phyloP scores from a whole-genome alignment of 2,329 filamentous ascomycete species.

The Sarocladiaceae sp. region DNA sequence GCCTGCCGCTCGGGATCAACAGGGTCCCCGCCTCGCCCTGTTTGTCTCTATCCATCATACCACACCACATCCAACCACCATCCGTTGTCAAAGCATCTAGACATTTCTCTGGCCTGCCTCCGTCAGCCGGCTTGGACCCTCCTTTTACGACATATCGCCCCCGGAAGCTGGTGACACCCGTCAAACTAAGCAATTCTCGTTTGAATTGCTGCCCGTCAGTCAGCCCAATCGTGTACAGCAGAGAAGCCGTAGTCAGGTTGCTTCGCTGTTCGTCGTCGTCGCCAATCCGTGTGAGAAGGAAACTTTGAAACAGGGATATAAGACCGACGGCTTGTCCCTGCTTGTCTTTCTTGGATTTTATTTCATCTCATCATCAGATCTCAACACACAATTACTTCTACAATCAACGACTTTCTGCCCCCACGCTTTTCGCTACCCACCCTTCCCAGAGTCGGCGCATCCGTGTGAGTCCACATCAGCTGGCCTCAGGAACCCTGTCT shows the following conservation, averaged over 20 bases:
- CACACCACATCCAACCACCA: neutral
- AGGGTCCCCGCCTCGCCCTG: neutral
- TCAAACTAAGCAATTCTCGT: neutral
- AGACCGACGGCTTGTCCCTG: neutral
- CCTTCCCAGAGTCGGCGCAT: too few relatives aligned
- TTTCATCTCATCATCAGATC: constrained; percentile 6
- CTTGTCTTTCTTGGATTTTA: neutral
- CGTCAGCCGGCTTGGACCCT: too few relatives aligned
- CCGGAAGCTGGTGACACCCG: constrained; percentile 1
- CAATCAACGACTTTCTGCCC: constrained; percentile 3
- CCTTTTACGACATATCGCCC: neutral
- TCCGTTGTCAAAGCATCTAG: neutral
- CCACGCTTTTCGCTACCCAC: too few relatives aligned
- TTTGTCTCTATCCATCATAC: neutral
- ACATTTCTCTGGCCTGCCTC: neutral
- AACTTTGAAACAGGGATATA: neutral
- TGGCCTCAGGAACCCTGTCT: neutral
- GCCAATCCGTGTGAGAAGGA: neutral
- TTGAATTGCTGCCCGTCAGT: constrained; percentile 8
- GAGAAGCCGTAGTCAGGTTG: too few relatives aligned
- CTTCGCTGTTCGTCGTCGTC: neutral
- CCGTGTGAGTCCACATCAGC: neutral
- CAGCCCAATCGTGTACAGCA: constrained; percentile 4
- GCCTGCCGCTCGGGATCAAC: neutral
- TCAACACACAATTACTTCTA: neutral